Evolutionary conservation across 768 basidiomycete species (phyloP).

Genomic region (Panus rudis): DNA sequence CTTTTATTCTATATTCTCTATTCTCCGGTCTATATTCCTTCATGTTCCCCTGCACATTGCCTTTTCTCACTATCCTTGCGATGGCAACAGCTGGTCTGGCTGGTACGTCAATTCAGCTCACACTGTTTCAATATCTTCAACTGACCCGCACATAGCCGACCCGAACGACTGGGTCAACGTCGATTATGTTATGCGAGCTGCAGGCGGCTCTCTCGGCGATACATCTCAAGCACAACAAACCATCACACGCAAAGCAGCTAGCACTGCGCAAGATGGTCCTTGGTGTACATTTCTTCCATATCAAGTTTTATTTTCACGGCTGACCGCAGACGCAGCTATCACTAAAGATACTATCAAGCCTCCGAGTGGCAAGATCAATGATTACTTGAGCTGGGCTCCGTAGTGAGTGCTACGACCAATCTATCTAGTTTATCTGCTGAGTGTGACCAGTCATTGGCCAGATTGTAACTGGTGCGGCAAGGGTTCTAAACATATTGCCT

Average conservation of each 20-base stretch:
- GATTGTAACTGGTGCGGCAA: conserved; percentile 44
- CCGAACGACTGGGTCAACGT: conserved; percentile 45
- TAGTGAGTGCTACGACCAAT: conserved; percentile 33
- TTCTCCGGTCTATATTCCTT: too few relatives aligned
- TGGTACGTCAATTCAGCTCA: too few relatives aligned
- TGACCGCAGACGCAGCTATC: conserved; percentile 24
- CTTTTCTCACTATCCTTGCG: too few relatives aligned
- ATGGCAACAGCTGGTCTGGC: too few relatives aligned
- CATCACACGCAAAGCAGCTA: conserved; percentile 31
- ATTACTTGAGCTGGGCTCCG: conserved; percentile 54
- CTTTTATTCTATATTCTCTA: too few relatives aligned
- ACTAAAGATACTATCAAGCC: conserved; percentile 26
- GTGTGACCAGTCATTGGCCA: conserved; percentile 40
- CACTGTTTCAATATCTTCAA: too few relatives aligned
- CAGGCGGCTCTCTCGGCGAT: conserved; percentile 16
- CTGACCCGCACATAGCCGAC: conserved; percentile 34
- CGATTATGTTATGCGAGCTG: conserved; percentile 32
- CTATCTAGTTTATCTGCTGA: neutral
- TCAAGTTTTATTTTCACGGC: neutral
- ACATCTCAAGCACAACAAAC: conserved; percentile 27
- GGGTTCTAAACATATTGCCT: conserved; percentile 18
- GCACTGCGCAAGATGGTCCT: conserved; percentile 30
- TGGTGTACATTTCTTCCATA: conserved; percentile 26
- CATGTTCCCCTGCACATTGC: too few relatives aligned
- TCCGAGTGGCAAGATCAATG: conserved; percentile 34